These are phyloP conservation scores for Mucor mucedo DNA, from an alignment of 371 early-diverging fungal genomes.

Conservation along the genomic window DNA sequence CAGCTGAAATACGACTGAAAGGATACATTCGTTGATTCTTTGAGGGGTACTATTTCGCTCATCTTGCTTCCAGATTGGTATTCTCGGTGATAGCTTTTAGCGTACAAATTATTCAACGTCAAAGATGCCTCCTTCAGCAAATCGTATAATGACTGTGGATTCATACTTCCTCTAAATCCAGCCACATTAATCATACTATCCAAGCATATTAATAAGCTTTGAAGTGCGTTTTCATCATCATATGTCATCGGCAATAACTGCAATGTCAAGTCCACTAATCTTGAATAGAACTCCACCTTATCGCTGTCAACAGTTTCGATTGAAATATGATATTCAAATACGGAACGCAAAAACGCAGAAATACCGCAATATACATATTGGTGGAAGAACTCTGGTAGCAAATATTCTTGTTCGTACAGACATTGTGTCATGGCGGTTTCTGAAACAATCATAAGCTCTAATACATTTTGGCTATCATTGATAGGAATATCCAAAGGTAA, in stretches of 20 bases:
- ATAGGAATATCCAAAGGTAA: conserved; percentile 25
- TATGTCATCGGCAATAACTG: conserved; percentile 19
- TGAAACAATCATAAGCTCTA: conserved; percentile 20
- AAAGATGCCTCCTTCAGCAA: conserved; percentile 27
- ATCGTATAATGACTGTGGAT: conserved; percentile 25
- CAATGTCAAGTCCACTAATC: conserved; percentile 30
- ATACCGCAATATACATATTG: conserved; percentile 36
- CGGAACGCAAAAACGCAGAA: conserved; percentile 32
- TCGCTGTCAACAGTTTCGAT: conserved; percentile 28
- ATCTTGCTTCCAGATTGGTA: not conserved
- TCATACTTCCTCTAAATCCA: conserved; percentile 30
- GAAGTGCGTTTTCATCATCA: conserved; percentile 17
- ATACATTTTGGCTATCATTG: conserved; percentile 27
- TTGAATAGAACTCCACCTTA: not conserved
- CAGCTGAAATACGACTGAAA: conserved; percentile 37
- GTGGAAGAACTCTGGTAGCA: not conserved
- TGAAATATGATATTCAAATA: conserved; percentile 40
- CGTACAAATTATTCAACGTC: conserved; percentile 6
- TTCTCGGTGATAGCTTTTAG: not conserved
- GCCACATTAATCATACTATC: conserved; percentile 50
- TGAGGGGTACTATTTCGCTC: not conserved
- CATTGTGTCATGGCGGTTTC: conserved; percentile 25
- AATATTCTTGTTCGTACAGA: not conserved
- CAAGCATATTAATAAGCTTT: conserved; percentile 33
- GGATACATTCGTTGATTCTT: conserved; percentile 35